A percentile compares a stretch with the other conserved stretches of the same genome.
These are phyloP conservation scores for Capsicum rhomboideum DNA, from an alignment of 257 asterid species.

Conservation along the genomic window DNA sequence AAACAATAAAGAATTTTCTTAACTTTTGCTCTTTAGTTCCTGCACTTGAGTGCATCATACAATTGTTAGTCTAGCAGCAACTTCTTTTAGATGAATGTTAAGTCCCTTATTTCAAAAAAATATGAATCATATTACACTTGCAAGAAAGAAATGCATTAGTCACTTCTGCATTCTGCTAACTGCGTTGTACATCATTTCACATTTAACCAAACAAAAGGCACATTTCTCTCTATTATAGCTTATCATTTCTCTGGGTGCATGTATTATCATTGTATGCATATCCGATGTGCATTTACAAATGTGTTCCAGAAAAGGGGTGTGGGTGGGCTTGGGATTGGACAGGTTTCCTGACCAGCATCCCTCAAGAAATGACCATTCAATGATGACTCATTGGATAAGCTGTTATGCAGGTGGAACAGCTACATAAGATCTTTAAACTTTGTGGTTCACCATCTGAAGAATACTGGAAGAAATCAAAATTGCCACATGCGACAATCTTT, in stretches of 20 bases:
- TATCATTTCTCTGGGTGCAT: not conserved
- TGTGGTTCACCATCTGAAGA: conserved; percentile 85
- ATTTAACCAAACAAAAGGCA: not conserved
- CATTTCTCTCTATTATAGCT: not conserved
- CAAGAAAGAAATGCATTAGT: not conserved
- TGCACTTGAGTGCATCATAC: not conserved
- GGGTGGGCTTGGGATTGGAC: not conserved
- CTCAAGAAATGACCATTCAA: conserved; percentile 2
- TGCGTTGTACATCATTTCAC: not conserved
- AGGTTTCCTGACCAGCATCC: not conserved
- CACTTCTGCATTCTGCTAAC: not conserved
- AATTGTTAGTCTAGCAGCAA: not conserved
- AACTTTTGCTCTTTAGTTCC: not conserved
- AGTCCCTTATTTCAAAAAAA: not conserved
- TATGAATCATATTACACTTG: not conserved
- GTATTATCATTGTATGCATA: not conserved
- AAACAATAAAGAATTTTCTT: not conserved
- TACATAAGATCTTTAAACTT: conserved; percentile 75
- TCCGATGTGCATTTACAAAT: not conserved
- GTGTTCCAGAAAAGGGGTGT: not conserved
- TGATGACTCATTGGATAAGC: not conserved
- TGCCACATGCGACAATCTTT: conserved; percentile 71
- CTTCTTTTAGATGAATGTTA: not conserved
- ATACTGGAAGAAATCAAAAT: conserved; percentile 70
- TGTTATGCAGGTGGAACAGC: conserved; percentile 67